Evolutionary conservation across 2,329 filamentous ascomycete species (phyloP), one percentile per base, ranked within the genome.

Genomic region (Ophiostoma tasmaniense): DNA sequence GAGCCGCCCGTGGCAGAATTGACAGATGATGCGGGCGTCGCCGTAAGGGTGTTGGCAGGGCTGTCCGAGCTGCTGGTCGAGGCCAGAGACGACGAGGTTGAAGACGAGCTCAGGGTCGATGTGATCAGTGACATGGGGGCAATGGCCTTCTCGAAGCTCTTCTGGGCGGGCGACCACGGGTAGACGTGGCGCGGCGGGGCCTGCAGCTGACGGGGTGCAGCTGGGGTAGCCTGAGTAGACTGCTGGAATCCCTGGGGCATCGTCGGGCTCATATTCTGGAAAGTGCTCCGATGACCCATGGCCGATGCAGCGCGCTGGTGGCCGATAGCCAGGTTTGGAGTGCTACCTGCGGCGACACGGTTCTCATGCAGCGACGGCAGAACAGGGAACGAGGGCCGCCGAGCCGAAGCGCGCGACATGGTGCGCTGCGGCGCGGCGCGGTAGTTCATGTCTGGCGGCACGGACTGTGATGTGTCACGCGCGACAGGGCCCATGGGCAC

Each of bases 361-460:
- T 89, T 84, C 80, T 92, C 90, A 71, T 88, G 84, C 55, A 93
- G 81, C n/a, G 87, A 82, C 0, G 90, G 89, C 76, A 93, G 84
- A 70, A 88, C 82, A 39, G 85, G 82, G 78, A 91, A 86, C 6
- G 89, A 91, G 0, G 90, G 89, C 2, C 89, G 86, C 67, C 89
- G 85, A 61, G 76, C 80, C 68, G 85, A 88, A 22, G 84, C 79
- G 67, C 85, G 84, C 64, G 84, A 87, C 73, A 83, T 80, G 59
- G 82, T 83, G 33, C 84, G 82, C 42, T 77, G 65, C 52, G 76
- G 77, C 17, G 77, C 75, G 59, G 81, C 77, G 39, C 88, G 86
- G 81, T 90, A 97, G 76, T 87, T 89, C 93, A 97, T 97, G 79
- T 96, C 89, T 7, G 94, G 94, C 61, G 94, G 94, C 0, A 97